Evolutionary conservation across 2,329 filamentous ascomycete species (phyloP).

Genomic region (Kalmusia sp.): DNA sequence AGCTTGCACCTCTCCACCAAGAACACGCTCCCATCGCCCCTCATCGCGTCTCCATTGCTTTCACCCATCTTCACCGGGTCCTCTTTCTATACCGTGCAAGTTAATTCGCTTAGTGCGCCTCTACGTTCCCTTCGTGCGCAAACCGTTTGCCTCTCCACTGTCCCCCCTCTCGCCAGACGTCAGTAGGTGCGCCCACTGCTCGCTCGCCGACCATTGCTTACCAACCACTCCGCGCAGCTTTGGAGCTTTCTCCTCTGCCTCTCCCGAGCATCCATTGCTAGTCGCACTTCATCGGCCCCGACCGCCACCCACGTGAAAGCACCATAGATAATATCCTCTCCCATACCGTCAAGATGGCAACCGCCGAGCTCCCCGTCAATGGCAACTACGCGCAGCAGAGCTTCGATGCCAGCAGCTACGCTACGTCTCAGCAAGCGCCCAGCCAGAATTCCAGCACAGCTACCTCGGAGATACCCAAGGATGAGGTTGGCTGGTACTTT

Average conservation of each 20-base stretch:
- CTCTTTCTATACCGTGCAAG: background rate
- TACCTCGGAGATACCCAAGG: slow-evolving; percentile 68
- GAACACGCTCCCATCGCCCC: background rate
- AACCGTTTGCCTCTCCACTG: slow-evolving; percentile 10
- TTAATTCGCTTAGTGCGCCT: slow-evolving; percentile 1
- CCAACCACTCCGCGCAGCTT: background rate
- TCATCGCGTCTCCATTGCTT: background rate
- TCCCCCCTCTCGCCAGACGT: slow-evolving; percentile 7
- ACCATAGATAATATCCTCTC: slow-evolving; percentile 10
- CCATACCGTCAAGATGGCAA: slow-evolving; percentile 38
- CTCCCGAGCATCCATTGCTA: background rate
- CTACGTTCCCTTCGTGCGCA: background rate
- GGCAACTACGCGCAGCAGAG: slow-evolving; percentile 55
- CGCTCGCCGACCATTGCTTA: slow-evolving; percentile 1
- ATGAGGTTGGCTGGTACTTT: slow-evolving; percentile 99
- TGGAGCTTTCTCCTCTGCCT: background rate
- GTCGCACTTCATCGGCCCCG: background rate
- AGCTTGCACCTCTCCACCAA: slow-evolving; percentile 1
- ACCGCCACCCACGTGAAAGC: slow-evolving; percentile 2
- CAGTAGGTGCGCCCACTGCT: slow-evolving; percentile 11
- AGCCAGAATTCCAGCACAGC: slow-evolving; percentile 35
- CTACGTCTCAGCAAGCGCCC: slow-evolving; percentile 33
- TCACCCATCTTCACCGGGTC: background rate
- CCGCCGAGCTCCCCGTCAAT: slow-evolving; percentile 51
- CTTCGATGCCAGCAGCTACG: slow-evolving; percentile 50